Conservation (phyloP, 768 basidiomycete species). For the Guyanaporus albipodus region DNA sequence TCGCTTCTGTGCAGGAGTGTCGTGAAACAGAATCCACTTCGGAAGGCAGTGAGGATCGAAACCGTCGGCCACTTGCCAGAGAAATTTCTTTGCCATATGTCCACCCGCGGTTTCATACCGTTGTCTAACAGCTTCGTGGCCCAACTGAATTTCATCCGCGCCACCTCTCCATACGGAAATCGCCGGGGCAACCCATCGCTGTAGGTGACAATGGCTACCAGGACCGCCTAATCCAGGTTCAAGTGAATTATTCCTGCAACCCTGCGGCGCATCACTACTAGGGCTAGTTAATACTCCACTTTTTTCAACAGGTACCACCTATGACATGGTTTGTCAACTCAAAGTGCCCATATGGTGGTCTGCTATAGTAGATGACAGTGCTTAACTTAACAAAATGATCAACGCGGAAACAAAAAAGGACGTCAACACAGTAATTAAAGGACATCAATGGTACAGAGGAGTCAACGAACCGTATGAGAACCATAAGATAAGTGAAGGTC, state of each 20-base stretch:
- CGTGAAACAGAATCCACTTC: conserved; percentile 23
- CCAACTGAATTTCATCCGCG: conserved; percentile 7
- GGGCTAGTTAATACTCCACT: too few species aligned
- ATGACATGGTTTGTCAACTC: too few species aligned
- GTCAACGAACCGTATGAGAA: conserved; percentile 6
- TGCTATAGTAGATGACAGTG: not conserved
- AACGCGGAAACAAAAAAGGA: conserved; percentile 7
- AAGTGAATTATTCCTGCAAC: not conserved
- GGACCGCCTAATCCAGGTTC: not conserved
- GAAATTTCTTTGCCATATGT: conserved; percentile 5
- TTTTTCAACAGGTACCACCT: too few species aligned
- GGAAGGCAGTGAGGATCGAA: conserved; percentile 20
- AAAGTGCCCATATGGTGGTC: not conserved
- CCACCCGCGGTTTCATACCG: conserved; percentile 19
- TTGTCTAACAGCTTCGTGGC: conserved; percentile 10
- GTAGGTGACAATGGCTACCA: conserved; percentile 1
- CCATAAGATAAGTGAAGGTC: conserved; percentile 1
- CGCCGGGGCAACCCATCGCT: too few species aligned
- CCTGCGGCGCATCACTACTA: too few species aligned
- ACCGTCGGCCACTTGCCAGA: conserved; percentile 9
- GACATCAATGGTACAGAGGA: conserved; percentile 20
- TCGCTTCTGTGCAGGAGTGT: conserved; percentile 15
- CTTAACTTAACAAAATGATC: conserved; percentile 1
- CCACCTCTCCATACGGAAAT: conserved; percentile 4
- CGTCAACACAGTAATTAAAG: conserved; percentile 9